Percentiles rank a stretch among this genome's conserved stretches.
Conservation (phyloP, 805 yeast species). For the Kluyveromyces aestuarii region DNA sequence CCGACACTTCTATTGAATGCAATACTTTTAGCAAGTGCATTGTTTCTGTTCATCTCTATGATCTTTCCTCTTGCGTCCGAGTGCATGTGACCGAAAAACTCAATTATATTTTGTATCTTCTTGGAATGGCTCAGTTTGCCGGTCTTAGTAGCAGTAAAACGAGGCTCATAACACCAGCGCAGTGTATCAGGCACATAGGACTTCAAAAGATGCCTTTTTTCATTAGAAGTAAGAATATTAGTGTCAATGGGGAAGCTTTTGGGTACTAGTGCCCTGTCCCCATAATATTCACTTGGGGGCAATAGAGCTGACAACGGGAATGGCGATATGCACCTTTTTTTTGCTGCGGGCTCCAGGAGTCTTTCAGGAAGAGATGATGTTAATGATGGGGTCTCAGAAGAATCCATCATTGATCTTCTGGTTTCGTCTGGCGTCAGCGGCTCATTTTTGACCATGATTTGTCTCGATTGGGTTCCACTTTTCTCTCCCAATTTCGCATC, state of each 20-base stretch:
- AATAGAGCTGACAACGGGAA: not conserved
- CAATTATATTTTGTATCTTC: conserved; percentile 7
- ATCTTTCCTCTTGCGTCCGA: conserved; percentile 9
- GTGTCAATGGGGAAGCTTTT: conserved; percentile 1
- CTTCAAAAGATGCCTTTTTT: conserved; percentile 15
- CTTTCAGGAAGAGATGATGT: not conserved
- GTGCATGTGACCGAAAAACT: conserved; percentile 10
- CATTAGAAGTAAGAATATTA: conserved; percentile 13
- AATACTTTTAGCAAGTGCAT: conserved; percentile 19
- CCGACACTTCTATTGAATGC: conserved; percentile 1
- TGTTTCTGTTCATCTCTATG: conserved; percentile 21
- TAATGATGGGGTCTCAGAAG: not conserved
- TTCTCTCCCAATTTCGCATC: not conserved
- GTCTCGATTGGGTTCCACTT: not conserved
- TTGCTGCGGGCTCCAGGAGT: not conserved
- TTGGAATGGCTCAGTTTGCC: conserved; percentile 14
- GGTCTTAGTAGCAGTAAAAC: conserved; percentile 7
- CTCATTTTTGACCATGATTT: not conserved
- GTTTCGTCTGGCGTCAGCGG: not conserved
- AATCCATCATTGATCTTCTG: not conserved
- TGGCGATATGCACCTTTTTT: not conserved
- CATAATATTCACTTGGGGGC: not conserved
- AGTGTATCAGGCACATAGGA: conserved; percentile 10
- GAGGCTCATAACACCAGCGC: conserved; percentile 11
- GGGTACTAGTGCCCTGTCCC: not conserved